A percentile compares a stretch with the other conserved stretches of the same genome.
phyloP scores from a whole-genome alignment of 768 basidiomycete species.

The Hygrocybe coccinea region DNA sequence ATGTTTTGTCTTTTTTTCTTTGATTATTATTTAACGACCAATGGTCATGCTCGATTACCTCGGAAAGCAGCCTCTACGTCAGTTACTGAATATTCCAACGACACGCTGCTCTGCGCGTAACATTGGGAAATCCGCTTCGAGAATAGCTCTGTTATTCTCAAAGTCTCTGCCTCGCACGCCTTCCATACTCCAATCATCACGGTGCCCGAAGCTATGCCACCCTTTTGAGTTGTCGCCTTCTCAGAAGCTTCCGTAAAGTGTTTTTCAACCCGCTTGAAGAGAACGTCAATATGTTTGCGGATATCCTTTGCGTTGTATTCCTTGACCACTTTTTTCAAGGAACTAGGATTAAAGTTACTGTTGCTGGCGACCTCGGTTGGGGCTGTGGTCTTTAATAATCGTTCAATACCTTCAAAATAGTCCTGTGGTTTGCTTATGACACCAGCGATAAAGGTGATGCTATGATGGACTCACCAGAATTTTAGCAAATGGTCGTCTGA shows the following conservation, averaged over 20 bases:
- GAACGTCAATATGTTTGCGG: constrained; percentile 77
- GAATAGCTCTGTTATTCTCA: constrained; percentile 68
- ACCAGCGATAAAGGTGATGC: background rate
- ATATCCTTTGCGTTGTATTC: constrained; percentile 87
- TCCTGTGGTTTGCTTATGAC: constrained; percentile 48
- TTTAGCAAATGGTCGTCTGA: constrained; percentile 81
- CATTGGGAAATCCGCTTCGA: constrained; percentile 66
- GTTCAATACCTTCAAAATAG: constrained; percentile 89
- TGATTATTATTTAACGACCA: no score
- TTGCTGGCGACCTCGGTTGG: constrained; percentile 73
- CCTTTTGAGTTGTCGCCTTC: constrained; percentile 49
- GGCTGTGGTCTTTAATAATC: constrained; percentile 74
- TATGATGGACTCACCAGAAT: constrained; percentile 58
- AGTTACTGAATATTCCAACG: constrained; percentile 64
- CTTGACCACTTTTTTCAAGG: constrained; percentile 80
- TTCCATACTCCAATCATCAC: constrained; percentile 86
- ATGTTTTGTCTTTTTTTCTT: background rate
- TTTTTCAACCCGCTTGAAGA: constrained; percentile 91
- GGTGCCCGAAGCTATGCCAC: constrained; percentile 52
- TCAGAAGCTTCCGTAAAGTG: constrained; percentile 86
- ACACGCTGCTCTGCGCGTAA: constrained; percentile 68
- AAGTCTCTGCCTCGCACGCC: constrained; percentile 80
- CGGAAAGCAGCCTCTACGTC: constrained; percentile 81
- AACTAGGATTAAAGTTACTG: constrained; percentile 65
- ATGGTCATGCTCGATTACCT: constrained; percentile 40